A percentile compares a stretch with the other conserved stretches of the same genome.
These are phyloP conservation scores for Picochlorum sp. DNA, from an alignment of 139 green algal species.

Conservation along the genomic window DNA sequence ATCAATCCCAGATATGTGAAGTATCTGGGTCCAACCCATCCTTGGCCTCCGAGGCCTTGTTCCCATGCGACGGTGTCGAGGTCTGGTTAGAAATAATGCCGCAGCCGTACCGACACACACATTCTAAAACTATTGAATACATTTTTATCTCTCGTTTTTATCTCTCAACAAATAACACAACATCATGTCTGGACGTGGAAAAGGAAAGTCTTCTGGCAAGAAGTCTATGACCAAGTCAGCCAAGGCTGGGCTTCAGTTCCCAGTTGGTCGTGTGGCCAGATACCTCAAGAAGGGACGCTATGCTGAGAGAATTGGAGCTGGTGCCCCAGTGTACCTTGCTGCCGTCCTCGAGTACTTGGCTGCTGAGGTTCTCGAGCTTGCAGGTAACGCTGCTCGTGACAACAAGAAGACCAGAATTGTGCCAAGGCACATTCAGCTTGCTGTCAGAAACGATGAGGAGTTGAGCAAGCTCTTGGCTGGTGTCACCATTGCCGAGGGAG, in stretches of 20 bases:
- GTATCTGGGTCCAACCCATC: no score
- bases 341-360: slow-evolving; percentile 80
- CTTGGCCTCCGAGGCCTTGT: no score
- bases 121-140: not conserved
- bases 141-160: not conserved
- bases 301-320: slow-evolving; percentile 42
- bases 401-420: slow-evolving; percentile 92
- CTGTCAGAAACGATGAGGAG: slow-evolving; percentile 92
- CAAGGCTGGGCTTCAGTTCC: slow-evolving; percentile 89
- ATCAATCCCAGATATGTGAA: no score
- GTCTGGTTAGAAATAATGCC: no score
- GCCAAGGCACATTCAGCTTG: slow-evolving; percentile 82
- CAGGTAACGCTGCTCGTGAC: slow-evolving; percentile 67
- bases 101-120: not conserved
- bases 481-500: slow-evolving; percentile 73
- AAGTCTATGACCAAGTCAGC: slow-evolving; percentile 67
- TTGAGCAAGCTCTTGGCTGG: slow-evolving; percentile 79
- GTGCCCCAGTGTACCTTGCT: slow-evolving; percentile 57
- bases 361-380: slow-evolving; percentile 51
- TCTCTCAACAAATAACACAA: not conserved
- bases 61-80: no score
- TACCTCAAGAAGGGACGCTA: slow-evolving; percentile 86
- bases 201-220: slow-evolving; percentile 58
- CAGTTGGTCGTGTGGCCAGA: slow-evolving; percentile 70
- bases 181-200: slow-evolving; percentile 68